A percentile compares a stretch with the other conserved stretches of the same genome.
phyloP scores from a whole-genome alignment of 306 rosid species.

The Vigna unguiculata region DNA sequence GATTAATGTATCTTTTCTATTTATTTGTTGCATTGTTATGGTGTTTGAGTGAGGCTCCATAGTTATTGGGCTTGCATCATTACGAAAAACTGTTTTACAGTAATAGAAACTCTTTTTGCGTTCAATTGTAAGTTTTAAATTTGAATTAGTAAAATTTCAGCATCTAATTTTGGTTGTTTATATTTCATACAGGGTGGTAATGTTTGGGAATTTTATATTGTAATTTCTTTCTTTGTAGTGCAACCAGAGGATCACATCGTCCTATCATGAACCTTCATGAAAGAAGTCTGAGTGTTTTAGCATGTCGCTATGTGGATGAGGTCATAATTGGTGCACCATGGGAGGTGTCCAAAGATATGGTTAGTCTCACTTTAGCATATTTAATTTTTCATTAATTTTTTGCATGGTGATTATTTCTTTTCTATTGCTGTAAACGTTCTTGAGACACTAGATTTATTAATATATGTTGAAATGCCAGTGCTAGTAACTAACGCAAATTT shows the following conservation, averaged over 20 bases:
- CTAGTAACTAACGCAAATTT: background rate
- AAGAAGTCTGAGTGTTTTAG: constrained; percentile 96
- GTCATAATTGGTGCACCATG: constrained; percentile 99
- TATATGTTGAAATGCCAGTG: constrained; percentile 11
- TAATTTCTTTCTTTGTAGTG: constrained; percentile 55
- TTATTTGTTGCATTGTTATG: background rate
- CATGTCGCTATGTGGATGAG: constrained; percentile 97
- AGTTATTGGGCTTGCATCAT: constrained; percentile 19
- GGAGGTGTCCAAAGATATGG: constrained; percentile 92
- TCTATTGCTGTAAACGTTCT: constrained; percentile 32
- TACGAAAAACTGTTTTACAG: constrained; percentile 23
- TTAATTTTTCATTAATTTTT: constrained; percentile 1
- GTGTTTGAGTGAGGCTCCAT: constrained; percentile 26
- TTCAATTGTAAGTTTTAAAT: constrained; percentile 16
- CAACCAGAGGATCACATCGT: constrained; percentile 89
- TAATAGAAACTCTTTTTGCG: background rate
- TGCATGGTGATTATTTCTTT: constrained; percentile 12
- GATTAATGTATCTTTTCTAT: background rate
- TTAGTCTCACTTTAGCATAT: constrained; percentile 49
- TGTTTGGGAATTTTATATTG: background rate
- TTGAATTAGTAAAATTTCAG: constrained; percentile 31
- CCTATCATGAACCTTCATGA: constrained; percentile 99
- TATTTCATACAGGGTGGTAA: constrained; percentile 16
- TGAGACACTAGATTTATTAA: background rate
- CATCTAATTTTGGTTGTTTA: constrained; percentile 3